Percentiles rank a stretch among this genome's conserved stretches.
Conservation (phyloP, 352 stramenopile genomes). For the Globisporangium okanoganense region DNA sequence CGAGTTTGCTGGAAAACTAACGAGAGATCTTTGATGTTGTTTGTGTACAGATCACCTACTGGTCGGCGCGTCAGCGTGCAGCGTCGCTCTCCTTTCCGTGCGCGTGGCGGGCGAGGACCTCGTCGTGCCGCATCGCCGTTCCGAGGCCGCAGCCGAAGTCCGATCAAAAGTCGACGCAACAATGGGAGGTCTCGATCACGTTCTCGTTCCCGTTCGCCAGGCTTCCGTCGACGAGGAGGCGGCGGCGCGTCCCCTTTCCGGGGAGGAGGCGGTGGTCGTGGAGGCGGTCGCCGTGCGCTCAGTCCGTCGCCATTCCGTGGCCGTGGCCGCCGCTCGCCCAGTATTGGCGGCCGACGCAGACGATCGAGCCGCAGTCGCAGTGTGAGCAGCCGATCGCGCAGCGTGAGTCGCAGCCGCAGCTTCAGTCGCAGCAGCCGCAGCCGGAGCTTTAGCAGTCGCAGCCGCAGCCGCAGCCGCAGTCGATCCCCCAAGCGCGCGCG, state of each 20-base stretch:
- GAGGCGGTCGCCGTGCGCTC: constrained; percentile 14
- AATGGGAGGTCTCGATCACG: constrained; percentile 15
- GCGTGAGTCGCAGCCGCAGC: constrained; percentile 21
- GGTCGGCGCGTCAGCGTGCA: constrained; percentile 3
- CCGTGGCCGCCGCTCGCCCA: constrained; percentile 9
- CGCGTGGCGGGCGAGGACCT: constrained; percentile 14
- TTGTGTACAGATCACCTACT: constrained; percentile 5
- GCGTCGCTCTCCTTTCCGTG: constrained; percentile 21
- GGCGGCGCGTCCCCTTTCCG: constrained; percentile 35
- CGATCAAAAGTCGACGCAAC: constrained; percentile 19
- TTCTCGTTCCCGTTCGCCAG: constrained; percentile 36
- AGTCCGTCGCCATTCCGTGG: constrained; percentile 11
- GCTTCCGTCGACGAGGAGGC: constrained; percentile 35
- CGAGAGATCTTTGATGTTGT: background rate
- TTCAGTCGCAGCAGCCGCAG: constrained; percentile 10
- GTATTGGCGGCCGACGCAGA: constrained; percentile 19
- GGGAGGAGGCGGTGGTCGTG: constrained; percentile 20
- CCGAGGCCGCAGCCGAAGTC: constrained; percentile 44
- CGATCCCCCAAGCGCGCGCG: constrained; percentile 10
- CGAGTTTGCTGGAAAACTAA: background rate
- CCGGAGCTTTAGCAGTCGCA: constrained; percentile 14
- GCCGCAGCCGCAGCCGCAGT: constrained; percentile 23
- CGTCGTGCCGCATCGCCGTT: constrained; percentile 41
- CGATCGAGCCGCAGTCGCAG: constrained; percentile 27
- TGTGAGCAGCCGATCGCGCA: constrained; percentile 31